Conservation (phyloP, 108 stramenopile genomes). For the Nannochloropsis granulata region DNA sequence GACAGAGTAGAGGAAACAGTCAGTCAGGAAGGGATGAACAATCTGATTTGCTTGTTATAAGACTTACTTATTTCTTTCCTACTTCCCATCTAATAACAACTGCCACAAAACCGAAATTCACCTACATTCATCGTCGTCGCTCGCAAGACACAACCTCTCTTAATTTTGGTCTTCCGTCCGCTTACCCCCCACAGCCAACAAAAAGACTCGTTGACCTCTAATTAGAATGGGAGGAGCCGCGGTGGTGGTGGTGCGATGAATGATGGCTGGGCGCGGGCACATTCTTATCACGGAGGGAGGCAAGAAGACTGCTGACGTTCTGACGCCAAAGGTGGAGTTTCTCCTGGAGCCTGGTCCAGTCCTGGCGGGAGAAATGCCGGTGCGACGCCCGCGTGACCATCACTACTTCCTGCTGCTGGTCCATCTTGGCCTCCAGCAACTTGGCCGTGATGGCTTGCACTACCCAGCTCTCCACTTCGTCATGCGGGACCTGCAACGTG, state of each 20-base stretch:
- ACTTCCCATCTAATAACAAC: too few species aligned
- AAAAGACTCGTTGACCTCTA: not conserved
- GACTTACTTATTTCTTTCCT: too few species aligned
- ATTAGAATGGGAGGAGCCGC: not conserved
- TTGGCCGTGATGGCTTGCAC: not conserved
- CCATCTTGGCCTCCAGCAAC: not conserved
- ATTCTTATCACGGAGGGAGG: not conserved
- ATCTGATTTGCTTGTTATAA: too few species aligned
- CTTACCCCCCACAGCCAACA: too few species aligned
- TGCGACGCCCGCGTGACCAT: not conserved
- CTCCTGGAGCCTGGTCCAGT: not conserved
- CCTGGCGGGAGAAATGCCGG: not conserved
- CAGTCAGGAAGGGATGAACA: too few species aligned
- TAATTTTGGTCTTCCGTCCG: too few species aligned
- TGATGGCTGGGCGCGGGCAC: not conserved
- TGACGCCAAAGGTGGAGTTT: not conserved
- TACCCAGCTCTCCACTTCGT: not conserved
- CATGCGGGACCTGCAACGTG: not conserved
- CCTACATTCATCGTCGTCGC: too few species aligned
- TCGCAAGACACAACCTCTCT: too few species aligned
- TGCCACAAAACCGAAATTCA: too few species aligned
- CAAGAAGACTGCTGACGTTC: not conserved
- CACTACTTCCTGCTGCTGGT: not conserved
- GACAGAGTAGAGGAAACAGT: too few species aligned
- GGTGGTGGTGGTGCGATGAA: not conserved